phyloP scores from a whole-genome alignment of 2,329 filamentous ascomycete genomes.

The Cladosporium oxysporum region DNA sequence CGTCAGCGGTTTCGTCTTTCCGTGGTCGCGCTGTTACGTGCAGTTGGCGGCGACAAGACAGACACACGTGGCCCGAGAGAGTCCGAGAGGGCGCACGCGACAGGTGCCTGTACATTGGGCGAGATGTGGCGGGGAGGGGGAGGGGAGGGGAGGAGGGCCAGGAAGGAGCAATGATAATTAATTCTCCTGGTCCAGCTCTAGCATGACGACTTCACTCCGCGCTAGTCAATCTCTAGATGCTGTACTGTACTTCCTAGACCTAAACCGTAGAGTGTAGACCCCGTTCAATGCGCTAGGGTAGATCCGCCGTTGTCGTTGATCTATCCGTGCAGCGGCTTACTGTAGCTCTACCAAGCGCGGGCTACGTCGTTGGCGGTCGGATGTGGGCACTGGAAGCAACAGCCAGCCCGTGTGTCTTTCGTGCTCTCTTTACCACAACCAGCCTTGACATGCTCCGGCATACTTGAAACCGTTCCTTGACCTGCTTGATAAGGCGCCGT shows the following conservation, averaged over 20 bases:
- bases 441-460: neutral
- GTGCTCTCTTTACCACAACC: neutral
- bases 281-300: neutral
- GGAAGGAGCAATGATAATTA: neutral
- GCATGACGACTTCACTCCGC: neutral
- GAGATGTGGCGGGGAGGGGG: neutral
- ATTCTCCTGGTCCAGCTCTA: conserved; percentile 1
- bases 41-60: conserved; percentile 18
- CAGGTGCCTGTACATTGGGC: conserved; percentile 18
- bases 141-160: neutral
- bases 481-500: neutral
- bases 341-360: neutral
- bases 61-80: conserved; percentile 7
- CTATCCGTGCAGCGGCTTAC: neutral
- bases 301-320: neutral
- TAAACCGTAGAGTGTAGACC: too few species aligned
- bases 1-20: conserved; percentile 1
- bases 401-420: neutral
- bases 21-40: conserved; percentile 3
- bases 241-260: too few species aligned
- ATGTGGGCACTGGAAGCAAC: neutral
- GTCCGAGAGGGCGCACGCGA: conserved; percentile 12
- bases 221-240: neutral
- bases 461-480: neutral
- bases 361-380: conserved; percentile 2